phyloP scores from a whole-genome alignment of 805 yeast genomes.

The Ogataea glucozyma region DNA sequence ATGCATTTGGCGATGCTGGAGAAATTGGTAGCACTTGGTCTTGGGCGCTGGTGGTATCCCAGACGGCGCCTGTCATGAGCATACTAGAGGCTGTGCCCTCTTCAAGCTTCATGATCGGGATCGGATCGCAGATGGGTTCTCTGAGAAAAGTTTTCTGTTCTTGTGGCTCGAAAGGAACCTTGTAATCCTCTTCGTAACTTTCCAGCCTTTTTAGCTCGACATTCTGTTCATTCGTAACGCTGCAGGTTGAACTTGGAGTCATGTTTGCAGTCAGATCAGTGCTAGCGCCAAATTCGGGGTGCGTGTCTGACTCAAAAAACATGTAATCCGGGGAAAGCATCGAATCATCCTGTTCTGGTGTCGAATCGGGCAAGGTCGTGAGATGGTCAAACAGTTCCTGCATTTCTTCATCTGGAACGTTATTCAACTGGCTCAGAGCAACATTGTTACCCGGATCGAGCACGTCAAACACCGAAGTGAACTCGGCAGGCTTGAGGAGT shows the following conservation, averaged over 20 bases:
- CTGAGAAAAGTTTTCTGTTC: too few species aligned
- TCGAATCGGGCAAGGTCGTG: conserved; percentile 8
- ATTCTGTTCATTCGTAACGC: conserved; percentile 1
- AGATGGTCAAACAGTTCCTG: conserved; percentile 10
- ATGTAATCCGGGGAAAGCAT: conserved; percentile 14
- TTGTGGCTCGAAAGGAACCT: too few species aligned
- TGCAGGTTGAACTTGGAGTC: conserved; percentile 16
- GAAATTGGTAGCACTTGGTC: neutral
- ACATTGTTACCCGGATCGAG: neutral
- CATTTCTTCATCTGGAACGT: conserved; percentile 10
- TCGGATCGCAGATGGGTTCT: too few species aligned
- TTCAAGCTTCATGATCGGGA: conserved; percentile 1
- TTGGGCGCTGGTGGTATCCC: conserved; percentile 1
- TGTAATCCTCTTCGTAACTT: too few species aligned
- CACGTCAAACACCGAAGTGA: conserved; percentile 9
- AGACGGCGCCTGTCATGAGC: neutral
- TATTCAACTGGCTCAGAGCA: neutral
- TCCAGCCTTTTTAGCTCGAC: neutral
- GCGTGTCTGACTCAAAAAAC: conserved; percentile 14
- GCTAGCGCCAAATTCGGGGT: conserved; percentile 8
- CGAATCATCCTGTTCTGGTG: conserved; percentile 12
- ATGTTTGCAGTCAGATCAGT: conserved; percentile 9
- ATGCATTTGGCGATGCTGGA: neutral
- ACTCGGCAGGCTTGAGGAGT: conserved; percentile 2
- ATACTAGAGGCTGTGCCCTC: neutral